Evolutionary conservation across 2,329 filamentous ascomycete species (phyloP), one percentile per base, ranked within the genome.

Genomic region (Seiridium cupressi): DNA sequence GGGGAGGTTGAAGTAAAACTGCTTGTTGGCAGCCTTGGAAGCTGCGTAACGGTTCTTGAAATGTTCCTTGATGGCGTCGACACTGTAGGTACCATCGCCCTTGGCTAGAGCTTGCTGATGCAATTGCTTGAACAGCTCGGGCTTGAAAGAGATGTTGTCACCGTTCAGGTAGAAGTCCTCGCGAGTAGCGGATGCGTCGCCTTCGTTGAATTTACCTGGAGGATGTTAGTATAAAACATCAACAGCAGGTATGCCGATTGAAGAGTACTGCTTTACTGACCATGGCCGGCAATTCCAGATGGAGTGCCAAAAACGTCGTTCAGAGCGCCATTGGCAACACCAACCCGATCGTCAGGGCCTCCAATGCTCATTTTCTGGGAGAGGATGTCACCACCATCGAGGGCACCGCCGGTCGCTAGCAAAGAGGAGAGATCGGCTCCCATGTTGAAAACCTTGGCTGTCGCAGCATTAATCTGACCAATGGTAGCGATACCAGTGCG

Each of bases 111-210:
- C 64, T 31, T 66, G 59, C 47, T 64, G 62, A 47, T 65, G 62
- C 60, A 63, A 38, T 56, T 63, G 62, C 34, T 63, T 60, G 60
- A 63, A 63, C 31, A 60, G 36, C 36, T 58, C 55, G 61, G 66
- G 68, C 57, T 60, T 58, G 48, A 70, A 66, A 31, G 64, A 61
- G 48, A 64, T 58, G 56, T 70, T 66, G 57, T 64, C 64, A 32
- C 57, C 60, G 47, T 60, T 40, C 13, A 58, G n/a, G 34, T 58
- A 58, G 44, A 58, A 58, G 65, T 67, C 69, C 58, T 65, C 54
- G 40, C 62, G 60, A 3, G 62, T 63, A 10, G 62, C 57, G 11
- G 62, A 63, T 11, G 62, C 60, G 10, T 63, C 62, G n/a, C 62
- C 62, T 18, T 63, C 62, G 61, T 61, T 61, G 56, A 63, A 51